A percentile compares a stretch with the other conserved stretches of the same genome.
phyloP scores from a whole-genome alignment of 352 stramenopile species.

The Pythium oligandrum region DNA sequence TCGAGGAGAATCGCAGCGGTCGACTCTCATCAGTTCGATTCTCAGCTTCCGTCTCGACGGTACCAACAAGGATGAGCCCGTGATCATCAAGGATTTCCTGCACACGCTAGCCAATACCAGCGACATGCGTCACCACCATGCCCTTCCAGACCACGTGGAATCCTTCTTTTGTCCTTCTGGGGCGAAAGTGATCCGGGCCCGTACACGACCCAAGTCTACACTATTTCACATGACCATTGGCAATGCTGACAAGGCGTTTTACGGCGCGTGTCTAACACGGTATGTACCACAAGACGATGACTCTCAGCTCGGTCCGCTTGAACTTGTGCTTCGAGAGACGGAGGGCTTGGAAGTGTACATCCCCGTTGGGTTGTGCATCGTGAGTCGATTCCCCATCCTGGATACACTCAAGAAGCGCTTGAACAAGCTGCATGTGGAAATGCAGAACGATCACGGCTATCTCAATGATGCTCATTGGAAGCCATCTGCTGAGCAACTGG shows the following conservation, averaged over 20 bases:
- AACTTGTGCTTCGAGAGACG: slow-evolving; percentile 76
- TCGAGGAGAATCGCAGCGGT: slow-evolving; percentile 50
- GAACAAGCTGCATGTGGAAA: slow-evolving; percentile 48
- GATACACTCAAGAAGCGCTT: slow-evolving; percentile 74
- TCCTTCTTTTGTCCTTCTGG: slow-evolving; percentile 71
- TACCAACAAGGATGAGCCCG: slow-evolving; percentile 45
- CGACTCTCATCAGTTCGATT: slow-evolving; percentile 67
- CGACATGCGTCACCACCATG: slow-evolving; percentile 66
- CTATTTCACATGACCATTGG: slow-evolving; percentile 85
- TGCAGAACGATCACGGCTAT: slow-evolving; percentile 54
- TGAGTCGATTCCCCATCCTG: slow-evolving; percentile 78
- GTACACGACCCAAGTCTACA: slow-evolving; percentile 48
- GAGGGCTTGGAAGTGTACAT: slow-evolving; percentile 80
- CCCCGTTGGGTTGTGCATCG: slow-evolving; percentile 68
- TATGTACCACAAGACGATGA: slow-evolving; percentile 70
- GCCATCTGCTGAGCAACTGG: slow-evolving; percentile 50
- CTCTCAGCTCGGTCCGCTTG: slow-evolving; percentile 60
- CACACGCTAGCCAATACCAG: slow-evolving; percentile 66
- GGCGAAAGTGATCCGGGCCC: slow-evolving; percentile 53
- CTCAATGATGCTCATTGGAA: slow-evolving; percentile 53
- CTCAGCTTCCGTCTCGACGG: slow-evolving; percentile 62
- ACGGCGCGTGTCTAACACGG: slow-evolving; percentile 71
- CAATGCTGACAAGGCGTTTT: slow-evolving; percentile 77
- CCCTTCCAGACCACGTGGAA: slow-evolving; percentile 80
- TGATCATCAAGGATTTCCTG: slow-evolving; percentile 65